Evolutionary conservation across 2,329 filamentous ascomycete species (phyloP), one percentile per base, ranked within the genome.

Genomic region (Xylaria arbuscula): DNA sequence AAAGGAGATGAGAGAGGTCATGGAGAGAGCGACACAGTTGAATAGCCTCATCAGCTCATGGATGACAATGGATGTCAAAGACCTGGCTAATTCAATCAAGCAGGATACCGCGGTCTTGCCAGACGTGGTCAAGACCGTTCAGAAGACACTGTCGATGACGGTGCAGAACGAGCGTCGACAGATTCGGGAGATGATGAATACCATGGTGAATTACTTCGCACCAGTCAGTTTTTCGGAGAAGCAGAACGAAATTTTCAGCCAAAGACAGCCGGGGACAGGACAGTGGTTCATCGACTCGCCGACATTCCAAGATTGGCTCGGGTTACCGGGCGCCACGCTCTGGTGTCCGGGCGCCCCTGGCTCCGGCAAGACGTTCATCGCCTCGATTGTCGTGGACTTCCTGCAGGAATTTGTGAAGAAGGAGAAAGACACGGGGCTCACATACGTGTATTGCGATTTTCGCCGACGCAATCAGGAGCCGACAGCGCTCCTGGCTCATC

Each of bases 381-480:
- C 63, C 10, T 55, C 63, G 24, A 61, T 61, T 61, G 48, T 47
- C 38, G 56, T 66, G 6, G 50, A 66, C 42, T 50, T 61, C n/a
- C 57, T 66, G 22, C 48, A 66, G n/a, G 40, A 22, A 2, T 13
- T 59, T 15, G 55, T 65, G 36, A 53, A 65, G 32, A 38, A 40
- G 15, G 64, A 62, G 50, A 48, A 22, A 34, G 51, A 66, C 17
- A 62, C 64, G n/a, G 64, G 55, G 19, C 48, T 66, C 15, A 59
- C 57, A 22, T 66, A 66, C 56, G 40, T 66, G 28, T 66, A 62
- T 40, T 66, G 57, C 64, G 57, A 66, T 60, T 66, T 66, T 11
- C 50, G 64, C 28, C 57, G 58, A 28, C 62, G 56, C 40, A 61
- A 24, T 8, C 56, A 62, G 51, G 64, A 66, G 34, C 57, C 51